Evolutionary conservation across 139 green algal species (phyloP).

Genomic region (Dunaliella primolecta): DNA sequence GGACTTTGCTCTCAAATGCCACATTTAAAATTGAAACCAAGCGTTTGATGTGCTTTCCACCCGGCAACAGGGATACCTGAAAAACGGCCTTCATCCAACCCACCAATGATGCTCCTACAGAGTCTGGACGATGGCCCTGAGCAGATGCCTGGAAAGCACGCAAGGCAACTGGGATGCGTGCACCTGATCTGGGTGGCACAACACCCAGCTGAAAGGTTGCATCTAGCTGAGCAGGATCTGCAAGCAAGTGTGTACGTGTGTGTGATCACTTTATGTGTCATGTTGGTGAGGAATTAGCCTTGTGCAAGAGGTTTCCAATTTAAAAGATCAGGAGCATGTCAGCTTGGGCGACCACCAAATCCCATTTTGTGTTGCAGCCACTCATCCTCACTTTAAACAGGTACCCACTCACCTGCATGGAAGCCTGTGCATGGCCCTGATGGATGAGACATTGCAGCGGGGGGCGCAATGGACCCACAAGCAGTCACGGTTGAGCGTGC

Average conservation of each 20-base stretch:
- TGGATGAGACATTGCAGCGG: neutral
- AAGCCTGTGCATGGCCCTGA: neutral
- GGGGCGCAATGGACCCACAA: neutral
- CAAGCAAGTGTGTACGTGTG: constrained; percentile 17
- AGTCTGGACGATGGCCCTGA: neutral
- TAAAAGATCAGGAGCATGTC: too few species aligned
- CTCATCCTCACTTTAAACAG: too few species aligned
- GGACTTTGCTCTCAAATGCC: too few species aligned
- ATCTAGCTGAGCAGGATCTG: constrained; percentile 21
- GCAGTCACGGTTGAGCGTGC: neutral
- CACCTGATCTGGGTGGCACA: constrained; percentile 18
- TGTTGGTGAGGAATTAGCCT: too few species aligned
- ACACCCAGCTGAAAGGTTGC: constrained; percentile 52
- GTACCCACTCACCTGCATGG: neutral
- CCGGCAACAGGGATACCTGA: too few species aligned
- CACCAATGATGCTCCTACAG: neutral
- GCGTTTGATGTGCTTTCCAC: too few species aligned
- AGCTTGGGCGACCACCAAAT: too few species aligned
- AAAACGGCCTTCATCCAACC: too few species aligned
- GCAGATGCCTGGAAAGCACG: constrained; percentile 18
- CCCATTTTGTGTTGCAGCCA: too few species aligned
- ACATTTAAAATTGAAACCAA: too few species aligned
- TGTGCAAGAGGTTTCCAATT: too few species aligned
- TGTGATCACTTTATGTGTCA: too few species aligned
- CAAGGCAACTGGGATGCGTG: constrained; percentile 52